Percentiles rank a stretch among this genome's conserved stretches.
Evolutionary conservation across 306 rosid species (phyloP).

Genomic region (Dalbergia cultrata): DNA sequence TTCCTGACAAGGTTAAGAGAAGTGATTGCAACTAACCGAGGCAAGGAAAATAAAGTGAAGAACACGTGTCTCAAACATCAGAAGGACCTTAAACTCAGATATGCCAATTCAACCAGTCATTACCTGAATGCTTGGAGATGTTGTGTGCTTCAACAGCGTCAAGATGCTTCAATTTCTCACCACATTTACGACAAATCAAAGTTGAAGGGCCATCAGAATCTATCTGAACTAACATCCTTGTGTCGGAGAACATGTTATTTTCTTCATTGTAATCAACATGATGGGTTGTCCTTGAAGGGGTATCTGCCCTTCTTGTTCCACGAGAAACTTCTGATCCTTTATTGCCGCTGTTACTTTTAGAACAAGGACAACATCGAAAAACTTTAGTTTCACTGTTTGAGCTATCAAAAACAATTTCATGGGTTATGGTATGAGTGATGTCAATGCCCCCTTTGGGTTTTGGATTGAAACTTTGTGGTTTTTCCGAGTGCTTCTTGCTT

Average conservation of each 20-base stretch:
- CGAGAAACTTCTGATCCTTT: slow-evolving; percentile 35
- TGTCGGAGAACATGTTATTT: slow-evolving; percentile 27
- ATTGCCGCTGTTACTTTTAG: slow-evolving; percentile 16
- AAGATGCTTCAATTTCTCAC: slow-evolving; percentile 43
- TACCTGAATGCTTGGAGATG: slow-evolving; percentile 63
- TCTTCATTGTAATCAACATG: slow-evolving; percentile 40
- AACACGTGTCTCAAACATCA: not conserved
- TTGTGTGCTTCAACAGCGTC: slow-evolving; percentile 54
- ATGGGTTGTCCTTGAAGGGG: slow-evolving; percentile 29
- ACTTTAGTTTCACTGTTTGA: slow-evolving; percentile 22
- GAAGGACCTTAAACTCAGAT: slow-evolving; percentile 9
- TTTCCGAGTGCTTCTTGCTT: slow-evolving; percentile 51
- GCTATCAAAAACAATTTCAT: slow-evolving; percentile 40
- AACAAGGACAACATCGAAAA: slow-evolving; percentile 39
- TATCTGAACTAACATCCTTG: slow-evolving; percentile 36
- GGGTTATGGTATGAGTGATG: slow-evolving; percentile 42
- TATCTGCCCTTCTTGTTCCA: slow-evolving; percentile 21
- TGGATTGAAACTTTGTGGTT: slow-evolving; percentile 39
- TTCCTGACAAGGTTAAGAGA: not conserved
- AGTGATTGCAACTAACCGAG: slow-evolving; percentile 11
- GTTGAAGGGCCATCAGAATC: slow-evolving; percentile 34
- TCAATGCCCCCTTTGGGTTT: slow-evolving; percentile 31
- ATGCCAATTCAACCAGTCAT: not conserved
- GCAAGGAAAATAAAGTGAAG: not conserved
- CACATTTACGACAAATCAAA: slow-evolving; percentile 54